Base-by-base conservation (phyloP, 768 basidiomycete species). In the Hygrocybe punicea region DNA sequence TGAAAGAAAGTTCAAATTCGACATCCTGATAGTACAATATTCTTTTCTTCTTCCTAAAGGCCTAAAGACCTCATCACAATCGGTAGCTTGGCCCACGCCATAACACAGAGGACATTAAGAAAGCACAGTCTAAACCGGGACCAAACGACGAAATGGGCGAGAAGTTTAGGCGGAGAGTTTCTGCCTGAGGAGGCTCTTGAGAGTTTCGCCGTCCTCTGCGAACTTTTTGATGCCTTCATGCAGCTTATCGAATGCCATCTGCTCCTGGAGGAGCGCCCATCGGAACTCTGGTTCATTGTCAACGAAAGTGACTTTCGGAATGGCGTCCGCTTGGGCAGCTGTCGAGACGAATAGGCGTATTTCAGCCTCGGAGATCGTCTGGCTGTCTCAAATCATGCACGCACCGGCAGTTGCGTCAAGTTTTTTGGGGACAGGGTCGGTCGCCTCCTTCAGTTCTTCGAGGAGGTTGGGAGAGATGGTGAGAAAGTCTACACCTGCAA, bases 161-260 rank as follows among this genome's bases (percentile, higher is more conserved):
- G 14, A 33, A 9, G 7, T 37, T 75, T 67, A 82, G 39, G 81
- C 84, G 39, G 73, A 70, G 55, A 91, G 68, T 72, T 87, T 90
- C 75, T 84, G 62, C 73, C 80, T 85, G 71, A 99, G 79, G 62
- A 91, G 70, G 11, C 75, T 72, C 82, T 96, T 97, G 76, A 99
- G 86, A 3, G 90, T 84, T 69, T 85, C 82, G 57, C 93, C 93
- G 67, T 98, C 97, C 78, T 91, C 93, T 51, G 93, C 95, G 70
- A 99, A 99, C 76, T 96, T 97, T 79, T 86, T 87, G 80, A 99
- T 97, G 66, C 97, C 97, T 78, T 98, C 93, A 73, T 97, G 93
- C 55, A 98, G 81, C 80, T 98, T 98, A 73, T 98, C 96, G 70
- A 93, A 96, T n/a, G 96, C 94, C 95, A 98, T 97, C 69, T 81